These are phyloP conservation scores for Kodamaea suecica DNA, from an alignment of 1,139 yeast species.

Conservation along the genomic window DNA sequence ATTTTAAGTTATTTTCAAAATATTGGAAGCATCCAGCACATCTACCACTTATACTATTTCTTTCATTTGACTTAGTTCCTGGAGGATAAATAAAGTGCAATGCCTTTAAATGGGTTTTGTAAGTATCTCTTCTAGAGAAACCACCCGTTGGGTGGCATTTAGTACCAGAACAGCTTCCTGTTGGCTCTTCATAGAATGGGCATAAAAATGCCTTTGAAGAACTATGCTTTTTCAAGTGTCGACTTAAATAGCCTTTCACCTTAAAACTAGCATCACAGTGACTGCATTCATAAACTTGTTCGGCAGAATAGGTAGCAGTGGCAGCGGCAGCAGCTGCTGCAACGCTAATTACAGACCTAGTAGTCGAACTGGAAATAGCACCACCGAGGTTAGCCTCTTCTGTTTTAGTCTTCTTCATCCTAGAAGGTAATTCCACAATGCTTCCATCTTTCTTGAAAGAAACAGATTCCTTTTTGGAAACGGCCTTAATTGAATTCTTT, in stretches of 20 bases:
- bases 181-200: constrained; percentile 48
- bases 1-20: constrained; percentile 45
- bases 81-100: constrained; percentile 59
- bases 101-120: constrained; percentile 56
- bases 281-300: constrained; percentile 31
- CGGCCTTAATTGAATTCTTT: background rate
- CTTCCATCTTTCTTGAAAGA: background rate
- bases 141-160: constrained; percentile 61
- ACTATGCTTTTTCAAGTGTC: constrained; percentile 54
- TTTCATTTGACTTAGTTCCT: constrained; percentile 49
- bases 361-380: background rate
- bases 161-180: constrained; percentile 25
- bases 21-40: constrained; percentile 57
- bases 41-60: constrained; percentile 45
- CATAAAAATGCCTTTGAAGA: constrained; percentile 50
- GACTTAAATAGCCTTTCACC: constrained; percentile 55
- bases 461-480: constrained; percentile 8
- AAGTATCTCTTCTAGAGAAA: constrained; percentile 57
- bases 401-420: background rate
- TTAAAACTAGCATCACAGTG: constrained; percentile 48
- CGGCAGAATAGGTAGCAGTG: background rate
- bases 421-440: background rate
- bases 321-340: background rate
- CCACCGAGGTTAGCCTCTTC: background rate
- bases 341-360: background rate